Percentiles rank a stretch among this genome's conserved stretches.
Evolutionary conservation across 2,329 filamentous ascomycete species (phyloP).

Genomic region (Cladosporium sp.): DNA sequence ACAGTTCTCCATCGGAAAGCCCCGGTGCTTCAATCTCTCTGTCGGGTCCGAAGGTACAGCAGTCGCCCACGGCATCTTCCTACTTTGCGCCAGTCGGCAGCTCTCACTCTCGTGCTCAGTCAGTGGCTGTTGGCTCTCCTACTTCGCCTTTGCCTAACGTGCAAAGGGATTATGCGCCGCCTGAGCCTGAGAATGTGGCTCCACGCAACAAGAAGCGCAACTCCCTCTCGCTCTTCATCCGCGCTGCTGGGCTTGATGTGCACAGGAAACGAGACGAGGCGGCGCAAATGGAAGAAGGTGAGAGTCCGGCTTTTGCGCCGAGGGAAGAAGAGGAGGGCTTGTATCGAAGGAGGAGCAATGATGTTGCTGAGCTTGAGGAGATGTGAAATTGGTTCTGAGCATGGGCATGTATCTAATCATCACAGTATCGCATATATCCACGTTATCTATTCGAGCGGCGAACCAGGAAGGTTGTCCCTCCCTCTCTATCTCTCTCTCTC

Average conservation of each 20-base stretch:
- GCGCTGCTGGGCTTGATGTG: not conserved
- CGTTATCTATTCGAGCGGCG: too few relatives aligned
- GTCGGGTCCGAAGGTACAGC: not conserved
- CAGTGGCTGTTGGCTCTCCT: not conserved
- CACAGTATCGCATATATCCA: not conserved
- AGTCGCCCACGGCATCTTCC: not conserved
- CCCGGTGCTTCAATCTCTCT: not conserved
- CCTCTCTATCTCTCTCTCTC: too few relatives aligned
- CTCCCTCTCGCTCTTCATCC: conserved; percentile 8
- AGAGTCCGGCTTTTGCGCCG: conserved; percentile 18
- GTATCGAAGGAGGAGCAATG: not conserved
- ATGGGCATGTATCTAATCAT: not conserved
- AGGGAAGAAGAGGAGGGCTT: conserved; percentile 15
- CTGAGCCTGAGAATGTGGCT: not conserved
- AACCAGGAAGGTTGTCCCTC: too few relatives aligned
- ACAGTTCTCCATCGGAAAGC: not conserved
- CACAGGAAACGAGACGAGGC: conserved; percentile 2
- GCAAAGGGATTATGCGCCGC: not conserved
- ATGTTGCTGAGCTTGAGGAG: conserved; percentile 2
- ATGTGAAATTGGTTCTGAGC: not conserved
- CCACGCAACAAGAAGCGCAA: not conserved
- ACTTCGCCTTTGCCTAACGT: not conserved
- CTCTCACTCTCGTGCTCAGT: not conserved
- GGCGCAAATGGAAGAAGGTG: conserved; percentile 20
- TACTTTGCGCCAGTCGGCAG: not conserved